Percentiles rank a stretch among this genome's conserved stretches.
Conservation (phyloP, 345 rosid species). For the Balakata baccata region DNA sequence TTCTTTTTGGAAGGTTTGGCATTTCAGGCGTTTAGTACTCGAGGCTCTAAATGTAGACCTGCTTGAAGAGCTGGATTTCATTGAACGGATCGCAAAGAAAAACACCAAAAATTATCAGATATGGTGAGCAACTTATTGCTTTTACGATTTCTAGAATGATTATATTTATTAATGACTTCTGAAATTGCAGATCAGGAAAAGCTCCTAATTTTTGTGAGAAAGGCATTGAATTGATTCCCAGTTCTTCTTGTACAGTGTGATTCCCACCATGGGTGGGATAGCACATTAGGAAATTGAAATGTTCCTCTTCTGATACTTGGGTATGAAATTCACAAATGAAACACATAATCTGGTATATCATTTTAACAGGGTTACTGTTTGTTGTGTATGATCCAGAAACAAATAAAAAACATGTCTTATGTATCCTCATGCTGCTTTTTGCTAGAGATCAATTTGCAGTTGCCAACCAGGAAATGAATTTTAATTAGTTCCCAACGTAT, state of each 20-base stretch:
- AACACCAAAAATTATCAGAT: conserved; percentile 88
- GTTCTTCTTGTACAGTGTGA: not conserved
- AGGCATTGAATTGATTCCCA: not conserved
- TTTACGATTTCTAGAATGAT: not conserved
- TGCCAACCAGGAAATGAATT: too few species aligned
- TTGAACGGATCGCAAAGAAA: conserved; percentile 50
- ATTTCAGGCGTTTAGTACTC: conserved; percentile 72
- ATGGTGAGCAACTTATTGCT: conserved; percentile 47
- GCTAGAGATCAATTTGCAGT: not conserved
- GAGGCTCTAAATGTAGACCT: conserved; percentile 49
- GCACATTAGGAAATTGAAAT: not conserved
- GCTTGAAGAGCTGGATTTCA: conserved; percentile 52
- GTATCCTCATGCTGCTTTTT: not conserved
- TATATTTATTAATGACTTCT: too few species aligned
- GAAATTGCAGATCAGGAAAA: not conserved
- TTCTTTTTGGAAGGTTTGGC: conserved; percentile 68
- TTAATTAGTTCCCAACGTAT: not conserved
- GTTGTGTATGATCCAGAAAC: not conserved
- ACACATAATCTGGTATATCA: too few species aligned
- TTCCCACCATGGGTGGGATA: not conserved
- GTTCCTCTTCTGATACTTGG: too few species aligned
- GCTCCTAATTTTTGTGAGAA: not conserved
- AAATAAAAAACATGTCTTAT: not conserved
- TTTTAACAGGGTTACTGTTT: not conserved
- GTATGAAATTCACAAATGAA: not conserved